Evolutionary conservation across 2,329 filamentous ascomycete species (phyloP).

Genomic region (Fusarium sp.): DNA sequence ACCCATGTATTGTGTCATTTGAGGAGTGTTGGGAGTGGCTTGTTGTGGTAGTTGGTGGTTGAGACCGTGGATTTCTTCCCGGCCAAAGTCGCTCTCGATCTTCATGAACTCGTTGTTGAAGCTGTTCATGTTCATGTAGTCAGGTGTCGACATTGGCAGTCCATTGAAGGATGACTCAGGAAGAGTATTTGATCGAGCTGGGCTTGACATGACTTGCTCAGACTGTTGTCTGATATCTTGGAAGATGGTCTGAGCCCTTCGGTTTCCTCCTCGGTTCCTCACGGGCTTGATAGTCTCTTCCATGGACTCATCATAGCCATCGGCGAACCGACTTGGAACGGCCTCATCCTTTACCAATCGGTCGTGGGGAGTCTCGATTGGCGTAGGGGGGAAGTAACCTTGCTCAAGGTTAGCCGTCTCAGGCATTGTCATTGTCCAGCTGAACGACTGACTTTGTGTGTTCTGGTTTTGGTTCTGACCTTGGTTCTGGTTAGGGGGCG

Average conservation of each 20-base stretch:
- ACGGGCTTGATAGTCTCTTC: constrained; percentile 73
- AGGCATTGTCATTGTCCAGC: constrained; percentile 13
- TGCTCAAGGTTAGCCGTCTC: constrained; percentile 19
- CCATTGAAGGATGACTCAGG: constrained; percentile 62
- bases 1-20: constrained; percentile 57
- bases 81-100: constrained; percentile 51
- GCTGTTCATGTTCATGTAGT: constrained; percentile 67
- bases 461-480: constrained; percentile 58
- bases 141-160: constrained; percentile 64
- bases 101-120: constrained; percentile 60
- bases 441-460: constrained; percentile 63
- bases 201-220: constrained; percentile 65
- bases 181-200: constrained; percentile 64
- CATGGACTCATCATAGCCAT: constrained; percentile 73
- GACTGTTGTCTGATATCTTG: constrained; percentile 69
- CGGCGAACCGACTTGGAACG: constrained; percentile 64
- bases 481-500: constrained; percentile 72
- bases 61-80: constrained; percentile 51
- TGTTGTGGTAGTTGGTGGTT: constrained; percentile 59
- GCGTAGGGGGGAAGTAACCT: constrained; percentile 76
- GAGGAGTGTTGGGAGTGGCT: constrained; percentile 64
- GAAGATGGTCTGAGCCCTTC: constrained; percentile 64
- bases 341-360: constrained; percentile 57
- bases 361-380: constrained; percentile 71
- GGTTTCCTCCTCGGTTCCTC: constrained; percentile 55